Conservation (phyloP, 805 yeast species). For the Wickerhamomyces ciferrii region DNA sequence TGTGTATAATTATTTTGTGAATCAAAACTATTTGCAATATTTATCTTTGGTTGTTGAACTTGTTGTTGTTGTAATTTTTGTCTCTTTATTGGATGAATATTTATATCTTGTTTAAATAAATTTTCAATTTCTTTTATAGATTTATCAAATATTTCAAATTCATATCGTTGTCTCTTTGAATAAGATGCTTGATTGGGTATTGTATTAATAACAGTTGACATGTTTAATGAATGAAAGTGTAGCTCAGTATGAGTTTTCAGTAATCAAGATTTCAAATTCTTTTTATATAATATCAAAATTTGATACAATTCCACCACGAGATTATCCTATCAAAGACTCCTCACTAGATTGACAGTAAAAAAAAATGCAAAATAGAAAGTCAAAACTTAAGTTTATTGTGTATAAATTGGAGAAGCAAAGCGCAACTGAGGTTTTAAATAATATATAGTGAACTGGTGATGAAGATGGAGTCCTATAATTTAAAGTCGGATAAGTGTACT, state of each 20-base stretch:
- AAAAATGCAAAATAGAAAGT: too few species aligned
- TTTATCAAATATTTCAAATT: slow-evolving; percentile 2
- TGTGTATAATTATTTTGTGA: neutral
- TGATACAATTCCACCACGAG: too few species aligned
- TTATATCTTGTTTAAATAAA: neutral
- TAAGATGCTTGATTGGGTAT: neutral
- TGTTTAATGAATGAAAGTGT: too few species aligned
- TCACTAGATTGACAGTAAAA: too few species aligned
- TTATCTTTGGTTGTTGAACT: neutral
- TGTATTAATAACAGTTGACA: neutral
- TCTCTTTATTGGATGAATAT: neutral
- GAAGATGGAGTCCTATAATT: neutral
- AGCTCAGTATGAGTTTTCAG: too few species aligned
- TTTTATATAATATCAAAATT: too few species aligned
- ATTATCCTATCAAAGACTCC: too few species aligned
- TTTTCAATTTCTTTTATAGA: slow-evolving; percentile 1
- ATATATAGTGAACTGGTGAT: too few species aligned
- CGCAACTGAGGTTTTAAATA: neutral
- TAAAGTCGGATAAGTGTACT: too few species aligned
- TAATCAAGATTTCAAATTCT: too few species aligned
- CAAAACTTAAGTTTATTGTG: too few species aligned
- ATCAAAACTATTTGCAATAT: neutral
- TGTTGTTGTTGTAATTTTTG: neutral
- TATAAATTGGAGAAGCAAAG: neutral
- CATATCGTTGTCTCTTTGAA: slow-evolving; percentile 12